Conservation (phyloP, 164 flowering plant genomes). For the Stephania japonica region DNA sequence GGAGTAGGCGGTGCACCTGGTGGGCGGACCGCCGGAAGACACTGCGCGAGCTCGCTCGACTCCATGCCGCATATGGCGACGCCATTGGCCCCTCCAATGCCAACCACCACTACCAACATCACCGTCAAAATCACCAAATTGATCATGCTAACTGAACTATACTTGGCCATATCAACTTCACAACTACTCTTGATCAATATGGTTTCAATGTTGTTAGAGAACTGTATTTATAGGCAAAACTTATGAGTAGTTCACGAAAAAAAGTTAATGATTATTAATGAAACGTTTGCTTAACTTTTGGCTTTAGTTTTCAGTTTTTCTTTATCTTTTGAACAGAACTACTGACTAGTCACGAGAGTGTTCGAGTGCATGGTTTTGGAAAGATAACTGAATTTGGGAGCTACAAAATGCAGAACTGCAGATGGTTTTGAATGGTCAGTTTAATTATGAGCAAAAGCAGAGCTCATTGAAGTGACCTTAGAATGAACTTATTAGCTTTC, state of each 20-base stretch:
- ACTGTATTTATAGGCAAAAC: slow-evolving; percentile 3
- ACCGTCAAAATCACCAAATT: slow-evolving; percentile 6
- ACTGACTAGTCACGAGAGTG: not conserved
- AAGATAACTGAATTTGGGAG: not conserved
- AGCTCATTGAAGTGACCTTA: no score
- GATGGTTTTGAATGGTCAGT: not conserved
- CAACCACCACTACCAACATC: slow-evolving; percentile 17
- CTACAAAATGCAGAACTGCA: not conserved
- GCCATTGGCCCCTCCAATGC: slow-evolving; percentile 18
- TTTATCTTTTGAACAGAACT: not conserved
- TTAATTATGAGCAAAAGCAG: no score
- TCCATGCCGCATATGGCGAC: slow-evolving; percentile 40
- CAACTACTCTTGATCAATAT: no score
- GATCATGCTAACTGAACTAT: not conserved
- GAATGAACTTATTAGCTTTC: no score
- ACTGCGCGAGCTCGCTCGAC: slow-evolving; percentile 28
- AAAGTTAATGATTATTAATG: not conserved
- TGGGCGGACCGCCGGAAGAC: slow-evolving; percentile 48
- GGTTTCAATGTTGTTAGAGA: not conserved
- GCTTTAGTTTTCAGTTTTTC: slow-evolving; percentile 2
- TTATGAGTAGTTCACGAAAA: no score
- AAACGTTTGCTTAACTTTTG: not conserved
- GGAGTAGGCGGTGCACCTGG: slow-evolving; percentile 35
- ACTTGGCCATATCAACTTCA: slow-evolving; percentile 12
- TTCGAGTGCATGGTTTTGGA: not conserved